Evolutionary conservation across 176 grass and related monocot genomes (phyloP), one percentile per base, ranked within the genome.

Genomic region (Phoenix dactylifera): DNA sequence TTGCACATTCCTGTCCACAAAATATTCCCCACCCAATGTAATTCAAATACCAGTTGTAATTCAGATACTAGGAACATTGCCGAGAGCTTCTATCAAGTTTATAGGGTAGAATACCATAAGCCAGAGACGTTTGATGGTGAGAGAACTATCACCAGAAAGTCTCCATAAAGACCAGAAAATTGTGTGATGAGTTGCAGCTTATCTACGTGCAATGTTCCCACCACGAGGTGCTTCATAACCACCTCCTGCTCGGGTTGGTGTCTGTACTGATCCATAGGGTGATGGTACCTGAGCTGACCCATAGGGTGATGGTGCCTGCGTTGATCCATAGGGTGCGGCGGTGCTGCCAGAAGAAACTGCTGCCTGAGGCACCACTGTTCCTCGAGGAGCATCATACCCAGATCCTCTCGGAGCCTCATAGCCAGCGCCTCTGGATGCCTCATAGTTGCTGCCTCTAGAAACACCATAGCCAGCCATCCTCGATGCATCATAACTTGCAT

Each of bases 351-450:
- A 32, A 10, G 53, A 62, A 60, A 55, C 58, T 35, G 71, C 64
- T 44, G 48, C 59, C 51, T 79, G 82, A 55, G 28, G 65, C 24
- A 73, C 73, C 49, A 44, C 49, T 58, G 57, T 18, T 55, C 74
- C 60, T 72, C 74, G 78, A 20, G 69, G 54, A 73, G 64, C 60
- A 54, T 82, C 82, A 67, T 70, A 79, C 23, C 51, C 79, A 77
- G 68, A 65, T 73, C 72, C 72, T 65, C 74, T 82, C 14, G 74
- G 29, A 55, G 68, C 51, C 3, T 85, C 82, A 54, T 76, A 85
- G 28, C 71, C 68, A 69, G 70, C 24, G 26, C 52, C 52, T 68
- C 26, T 55, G 16, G 52, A 28, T 55, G 26, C 65, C 6, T 35
- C 52, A 17, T 23, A 39, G 51, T 12, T 56, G 26, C 55, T 22